Evolutionary conservation across 2,329 filamentous ascomycete genomes (phyloP).

Genomic region (Phialophora macrospora): DNA sequence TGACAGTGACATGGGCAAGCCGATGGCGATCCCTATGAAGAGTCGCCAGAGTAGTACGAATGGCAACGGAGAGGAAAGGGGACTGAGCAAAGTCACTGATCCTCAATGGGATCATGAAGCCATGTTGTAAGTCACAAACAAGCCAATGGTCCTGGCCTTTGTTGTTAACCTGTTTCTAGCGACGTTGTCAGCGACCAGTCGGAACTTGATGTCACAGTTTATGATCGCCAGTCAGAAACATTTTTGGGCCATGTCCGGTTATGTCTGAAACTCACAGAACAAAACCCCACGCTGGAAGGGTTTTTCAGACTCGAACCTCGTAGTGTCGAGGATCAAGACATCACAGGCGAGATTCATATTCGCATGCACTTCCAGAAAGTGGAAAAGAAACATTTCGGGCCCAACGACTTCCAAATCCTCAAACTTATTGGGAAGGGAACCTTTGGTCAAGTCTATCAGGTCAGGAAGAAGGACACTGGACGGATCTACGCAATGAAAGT

Average conservation of each 20-base stretch:
- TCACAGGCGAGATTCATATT: constrained; percentile 84
- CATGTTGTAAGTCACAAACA: constrained; percentile 73
- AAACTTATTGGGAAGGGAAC: constrained; percentile 98
- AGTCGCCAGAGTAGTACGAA: constrained; percentile 97
- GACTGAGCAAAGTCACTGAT: constrained; percentile 72
- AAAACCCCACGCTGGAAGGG: constrained; percentile 73
- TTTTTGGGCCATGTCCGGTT: constrained; percentile 91
- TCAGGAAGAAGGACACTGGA: constrained; percentile 93
- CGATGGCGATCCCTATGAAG: constrained; percentile 95
- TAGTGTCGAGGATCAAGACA: constrained; percentile 76
- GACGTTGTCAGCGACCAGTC: constrained; percentile 93
- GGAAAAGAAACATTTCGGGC: constrained; percentile 89
- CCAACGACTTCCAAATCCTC: constrained; percentile 92
- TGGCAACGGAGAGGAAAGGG: constrained; percentile 70
- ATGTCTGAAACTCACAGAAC: constrained; percentile 69
- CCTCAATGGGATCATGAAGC: constrained; percentile 97
- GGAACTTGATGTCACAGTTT: constrained; percentile 89
- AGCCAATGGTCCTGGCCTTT: constrained; percentile 7
- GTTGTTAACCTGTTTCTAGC: constrained; percentile 56
- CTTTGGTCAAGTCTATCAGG: constrained; percentile 97
- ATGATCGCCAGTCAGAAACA: constrained; percentile 85
- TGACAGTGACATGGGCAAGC: constrained; percentile 78
- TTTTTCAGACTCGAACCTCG: constrained; percentile 86
- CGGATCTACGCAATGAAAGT: constrained; percentile 99
- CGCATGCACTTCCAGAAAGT: constrained; percentile 83